Conservation (phyloP, 108 stramenopile species). For the Mediolabrus comicus region DNA sequence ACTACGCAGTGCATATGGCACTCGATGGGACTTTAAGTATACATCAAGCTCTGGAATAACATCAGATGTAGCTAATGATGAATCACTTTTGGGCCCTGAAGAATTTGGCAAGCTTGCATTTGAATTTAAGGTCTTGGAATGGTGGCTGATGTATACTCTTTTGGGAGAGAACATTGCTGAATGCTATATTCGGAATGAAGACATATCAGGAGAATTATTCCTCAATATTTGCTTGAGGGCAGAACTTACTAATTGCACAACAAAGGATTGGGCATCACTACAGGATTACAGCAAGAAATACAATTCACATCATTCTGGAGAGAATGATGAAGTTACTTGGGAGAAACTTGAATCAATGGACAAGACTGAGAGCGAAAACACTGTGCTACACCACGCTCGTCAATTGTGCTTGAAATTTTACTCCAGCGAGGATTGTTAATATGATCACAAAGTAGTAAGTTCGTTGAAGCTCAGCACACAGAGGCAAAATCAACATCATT, state of each 20-base stretch:
- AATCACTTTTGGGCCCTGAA: background rate
- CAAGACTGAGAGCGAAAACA: too few species aligned
- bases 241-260: background rate
- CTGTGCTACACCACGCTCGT: too few species aligned
- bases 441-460: too few species aligned
- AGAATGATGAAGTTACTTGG: too few species aligned
- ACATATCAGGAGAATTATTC: background rate
- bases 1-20: background rate
- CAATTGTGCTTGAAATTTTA: too few species aligned
- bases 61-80: background rate
- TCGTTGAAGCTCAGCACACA: too few species aligned
- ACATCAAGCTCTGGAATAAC: background rate
- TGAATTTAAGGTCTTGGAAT: conserved; percentile 1
- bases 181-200: background rate
- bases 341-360: too few species aligned
- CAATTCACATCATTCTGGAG: too few species aligned
- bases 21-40: background rate
- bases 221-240: background rate
- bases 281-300: too few species aligned
- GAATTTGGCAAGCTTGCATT: background rate
- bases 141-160: background rate
- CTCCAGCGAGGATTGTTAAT: too few species aligned
- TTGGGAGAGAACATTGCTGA: conserved; percentile 4
- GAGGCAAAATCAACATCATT: too few species aligned
- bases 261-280: background rate